Percentiles rank a stretch among this genome's conserved stretches.
Conservation (phyloP, 352 stramenopile genomes). For the Elongisporangium prolatum region DNA sequence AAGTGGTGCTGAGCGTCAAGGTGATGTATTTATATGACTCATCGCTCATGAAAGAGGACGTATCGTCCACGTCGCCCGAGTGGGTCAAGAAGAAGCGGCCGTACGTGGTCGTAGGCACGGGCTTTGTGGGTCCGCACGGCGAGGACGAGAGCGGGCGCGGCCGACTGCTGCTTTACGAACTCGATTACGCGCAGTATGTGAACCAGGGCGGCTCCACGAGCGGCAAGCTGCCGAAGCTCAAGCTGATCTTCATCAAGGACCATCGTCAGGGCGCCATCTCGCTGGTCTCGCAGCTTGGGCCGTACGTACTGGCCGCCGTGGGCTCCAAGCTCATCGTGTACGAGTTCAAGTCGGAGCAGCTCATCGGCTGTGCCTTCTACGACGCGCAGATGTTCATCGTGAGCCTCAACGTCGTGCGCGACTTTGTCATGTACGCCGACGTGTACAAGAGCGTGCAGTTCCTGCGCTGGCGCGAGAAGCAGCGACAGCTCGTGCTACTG, state of each 20-base stretch:
- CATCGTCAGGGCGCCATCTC: slow-evolving; percentile 82
- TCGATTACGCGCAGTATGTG: slow-evolving; percentile 87
- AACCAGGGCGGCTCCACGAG: slow-evolving; percentile 71
- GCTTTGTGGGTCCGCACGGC: slow-evolving; percentile 76
- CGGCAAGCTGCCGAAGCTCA: slow-evolving; percentile 74
- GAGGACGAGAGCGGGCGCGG: slow-evolving; percentile 86
- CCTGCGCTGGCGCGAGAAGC: slow-evolving; percentile 78
- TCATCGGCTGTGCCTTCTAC: slow-evolving; percentile 84
- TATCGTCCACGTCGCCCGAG: slow-evolving; percentile 55
- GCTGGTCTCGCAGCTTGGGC: slow-evolving; percentile 64
- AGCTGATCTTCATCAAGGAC: slow-evolving; percentile 83
- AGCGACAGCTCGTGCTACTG: slow-evolving; percentile 73
- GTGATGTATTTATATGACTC: slow-evolving; percentile 87
- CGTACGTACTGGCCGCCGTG: slow-evolving; percentile 80
- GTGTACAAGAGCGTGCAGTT: slow-evolving; percentile 89
- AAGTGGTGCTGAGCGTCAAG: slow-evolving; percentile 81
- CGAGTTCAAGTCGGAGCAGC: slow-evolving; percentile 85
- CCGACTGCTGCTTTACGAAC: slow-evolving; percentile 79
- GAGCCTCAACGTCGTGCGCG: slow-evolving; percentile 74
- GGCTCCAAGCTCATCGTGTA: slow-evolving; percentile 88
- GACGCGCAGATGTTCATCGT: slow-evolving; percentile 88
- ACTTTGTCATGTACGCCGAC: slow-evolving; percentile 86
- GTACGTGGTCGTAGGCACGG: slow-evolving; percentile 79
- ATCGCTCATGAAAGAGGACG: slow-evolving; percentile 69
- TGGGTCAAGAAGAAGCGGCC: slow-evolving; percentile 80